Conservation (phyloP, 1,284 basidiomycete genomes). For the Ustilago loliicola region DNA sequence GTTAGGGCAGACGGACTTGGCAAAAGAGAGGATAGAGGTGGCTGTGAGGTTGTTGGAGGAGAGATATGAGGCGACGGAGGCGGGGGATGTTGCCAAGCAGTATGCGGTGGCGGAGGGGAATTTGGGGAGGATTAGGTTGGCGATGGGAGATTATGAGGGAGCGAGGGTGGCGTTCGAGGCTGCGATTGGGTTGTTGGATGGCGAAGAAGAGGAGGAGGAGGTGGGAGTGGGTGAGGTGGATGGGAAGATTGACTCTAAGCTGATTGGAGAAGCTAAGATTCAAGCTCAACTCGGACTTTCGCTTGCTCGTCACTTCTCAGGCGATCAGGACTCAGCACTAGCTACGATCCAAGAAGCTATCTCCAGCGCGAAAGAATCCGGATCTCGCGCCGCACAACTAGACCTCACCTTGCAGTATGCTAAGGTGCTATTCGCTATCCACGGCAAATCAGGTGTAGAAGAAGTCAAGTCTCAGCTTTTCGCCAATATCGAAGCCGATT, state of each 20-base stretch:
- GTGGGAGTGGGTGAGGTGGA: constrained; percentile 12
- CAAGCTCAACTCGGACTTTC: constrained; percentile 38
- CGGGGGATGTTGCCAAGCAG: constrained; percentile 79
- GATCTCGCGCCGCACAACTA: not conserved
- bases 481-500: constrained; percentile 18
- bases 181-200: constrained; percentile 79
- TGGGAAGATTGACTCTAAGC: constrained; percentile 1
- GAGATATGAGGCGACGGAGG: constrained; percentile 88
- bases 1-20: constrained; percentile 80
- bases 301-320: constrained; percentile 24
- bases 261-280: constrained; percentile 16
- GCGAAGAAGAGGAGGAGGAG: constrained; percentile 72
- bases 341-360: constrained; percentile 21
- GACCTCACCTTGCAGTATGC: constrained; percentile 32
- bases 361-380: not conserved
- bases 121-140: constrained; percentile 82
- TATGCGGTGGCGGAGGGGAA: constrained; percentile 88
- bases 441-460: constrained; percentile 16
- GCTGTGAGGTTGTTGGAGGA: constrained; percentile 84
- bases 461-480: constrained; percentile 30
- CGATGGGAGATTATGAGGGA: constrained; percentile 75
- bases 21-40: constrained; percentile 76
- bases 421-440: constrained; percentile 23
- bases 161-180: constrained; percentile 81
- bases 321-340: constrained; percentile 19